Conservation (phyloP, 306 rosid species). For the Cicer cuneatum region DNA sequence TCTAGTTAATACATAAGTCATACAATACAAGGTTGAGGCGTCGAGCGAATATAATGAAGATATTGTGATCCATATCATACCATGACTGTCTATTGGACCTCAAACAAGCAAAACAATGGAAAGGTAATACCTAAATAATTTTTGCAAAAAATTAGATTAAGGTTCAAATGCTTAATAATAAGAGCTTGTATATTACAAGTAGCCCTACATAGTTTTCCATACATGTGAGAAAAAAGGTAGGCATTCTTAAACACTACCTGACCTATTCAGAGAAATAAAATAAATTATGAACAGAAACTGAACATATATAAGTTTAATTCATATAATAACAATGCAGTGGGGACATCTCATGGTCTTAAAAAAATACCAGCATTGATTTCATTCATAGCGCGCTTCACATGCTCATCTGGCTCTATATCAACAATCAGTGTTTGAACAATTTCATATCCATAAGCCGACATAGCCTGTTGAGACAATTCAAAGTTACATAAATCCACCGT, state of each 20-base stretch:
- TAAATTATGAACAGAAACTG: neutral
- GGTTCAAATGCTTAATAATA: neutral
- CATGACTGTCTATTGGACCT: slow-evolving; percentile 18
- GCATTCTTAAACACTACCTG: neutral
- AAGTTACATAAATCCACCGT: slow-evolving; percentile 27
- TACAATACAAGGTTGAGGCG: slow-evolving; percentile 13
- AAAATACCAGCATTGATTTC: slow-evolving; percentile 89
- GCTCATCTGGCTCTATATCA: slow-evolving; percentile 90
- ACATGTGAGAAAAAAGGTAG: neutral
- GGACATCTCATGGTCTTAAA: neutral
- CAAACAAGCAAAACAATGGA: neutral
- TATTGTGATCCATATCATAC: slow-evolving; percentile 15
- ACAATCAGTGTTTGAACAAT: slow-evolving; percentile 90
- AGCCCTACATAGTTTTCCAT: slow-evolving; percentile 12
- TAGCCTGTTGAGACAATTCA: slow-evolving; percentile 65
- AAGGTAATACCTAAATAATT: slow-evolving; percentile 26
- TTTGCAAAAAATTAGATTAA: slow-evolving; percentile 21
- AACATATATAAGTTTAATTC: slow-evolving; percentile 13
- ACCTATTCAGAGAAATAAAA: neutral
- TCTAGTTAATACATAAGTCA: slow-evolving; percentile 3
- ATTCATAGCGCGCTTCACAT: slow-evolving; percentile 94
- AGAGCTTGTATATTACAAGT: slow-evolving; percentile 19
- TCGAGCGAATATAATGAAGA: neutral
- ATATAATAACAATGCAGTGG: slow-evolving; percentile 43
- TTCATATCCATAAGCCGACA: slow-evolving; percentile 95